These are phyloP conservation scores for Ascochyta viciae-villosae DNA, from an alignment of 2,329 filamentous ascomycete species.

Conservation along the genomic window DNA sequence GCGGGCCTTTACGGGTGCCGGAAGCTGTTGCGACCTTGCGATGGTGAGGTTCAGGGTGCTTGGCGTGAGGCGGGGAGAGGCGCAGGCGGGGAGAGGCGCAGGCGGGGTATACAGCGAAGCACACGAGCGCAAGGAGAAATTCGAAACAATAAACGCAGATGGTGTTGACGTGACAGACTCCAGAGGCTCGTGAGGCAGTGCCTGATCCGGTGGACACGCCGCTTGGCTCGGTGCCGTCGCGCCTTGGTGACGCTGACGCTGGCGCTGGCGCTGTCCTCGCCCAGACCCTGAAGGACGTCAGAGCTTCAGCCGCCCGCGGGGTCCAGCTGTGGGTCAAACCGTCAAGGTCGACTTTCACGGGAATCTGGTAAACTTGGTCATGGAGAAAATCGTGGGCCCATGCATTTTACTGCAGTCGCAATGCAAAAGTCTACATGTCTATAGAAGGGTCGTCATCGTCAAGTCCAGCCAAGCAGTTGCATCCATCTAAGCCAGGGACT, in stretches of 20 bases:
- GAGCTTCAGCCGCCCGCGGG: constrained; percentile 12
- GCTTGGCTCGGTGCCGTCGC: constrained; percentile 29
- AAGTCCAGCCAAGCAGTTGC: background rate
- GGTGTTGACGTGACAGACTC: background rate
- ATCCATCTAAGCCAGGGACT: constrained; percentile 58
- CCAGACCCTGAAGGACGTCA: constrained; percentile 10
- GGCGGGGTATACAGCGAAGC: constrained; percentile 8
- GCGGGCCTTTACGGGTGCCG: constrained; percentile 36
- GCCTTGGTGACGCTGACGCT: constrained; percentile 16
- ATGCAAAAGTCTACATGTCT: constrained; percentile 29
- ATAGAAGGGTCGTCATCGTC: constrained; percentile 15
- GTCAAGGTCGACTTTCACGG: constrained; percentile 2
- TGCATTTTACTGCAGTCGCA: constrained; percentile 3
- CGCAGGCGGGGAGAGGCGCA: constrained; percentile 12
- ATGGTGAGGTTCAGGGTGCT: constrained; percentile 21
- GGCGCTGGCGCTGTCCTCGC: background rate
- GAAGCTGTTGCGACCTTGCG: constrained; percentile 31
- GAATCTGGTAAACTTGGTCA: background rate
- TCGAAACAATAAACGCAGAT: constrained; percentile 1
- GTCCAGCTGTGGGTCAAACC: background rate
- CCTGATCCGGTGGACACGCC: constrained; percentile 25
- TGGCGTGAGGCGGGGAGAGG: constrained; percentile 35
- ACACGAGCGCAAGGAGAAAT: constrained; percentile 1
- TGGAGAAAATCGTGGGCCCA: background rate
- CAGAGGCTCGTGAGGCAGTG: constrained; percentile 13